phyloP scores from a whole-genome alignment of 441 rosid species.

The Brassica hybrid region DNA sequence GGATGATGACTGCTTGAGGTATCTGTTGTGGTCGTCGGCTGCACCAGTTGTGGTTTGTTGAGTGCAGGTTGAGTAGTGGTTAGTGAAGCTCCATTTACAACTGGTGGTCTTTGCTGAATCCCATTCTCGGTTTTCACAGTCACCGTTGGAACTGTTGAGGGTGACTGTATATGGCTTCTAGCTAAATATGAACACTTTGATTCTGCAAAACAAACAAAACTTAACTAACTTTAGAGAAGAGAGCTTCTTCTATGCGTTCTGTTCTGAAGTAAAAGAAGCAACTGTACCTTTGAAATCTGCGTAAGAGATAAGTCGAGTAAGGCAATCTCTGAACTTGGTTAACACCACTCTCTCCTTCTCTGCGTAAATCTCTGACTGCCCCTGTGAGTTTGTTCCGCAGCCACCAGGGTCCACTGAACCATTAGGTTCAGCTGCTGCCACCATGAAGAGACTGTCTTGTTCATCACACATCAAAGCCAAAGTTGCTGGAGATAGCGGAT shows the following conservation, averaged over 20 bases:
- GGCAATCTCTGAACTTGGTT: constrained; percentile 85
- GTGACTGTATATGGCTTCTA: constrained; percentile 61
- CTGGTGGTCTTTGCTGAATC: constrained; percentile 46
- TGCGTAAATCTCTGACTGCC: constrained; percentile 65
- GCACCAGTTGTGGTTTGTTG: no score
- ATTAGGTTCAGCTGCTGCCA: constrained; percentile 69
- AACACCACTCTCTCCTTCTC: constrained; percentile 89
- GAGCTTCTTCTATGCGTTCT: not conserved
- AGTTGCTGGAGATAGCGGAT: constrained; percentile 97
- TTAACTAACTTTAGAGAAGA: constrained; percentile 16
- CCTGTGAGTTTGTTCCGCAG: constrained; percentile 59
- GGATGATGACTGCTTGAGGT: constrained; percentile 37
- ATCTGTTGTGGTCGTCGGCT: constrained; percentile 28
- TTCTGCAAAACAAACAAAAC: constrained; percentile 51
- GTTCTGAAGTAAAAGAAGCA: constrained; percentile 9
- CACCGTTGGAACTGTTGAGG: constrained; percentile 7
- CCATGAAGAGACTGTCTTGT: constrained; percentile 52
- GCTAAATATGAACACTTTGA: constrained; percentile 66
- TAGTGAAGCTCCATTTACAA: constrained; percentile 52
- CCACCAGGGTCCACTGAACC: no score
- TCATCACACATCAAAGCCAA: constrained; percentile 91
- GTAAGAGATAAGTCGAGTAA: constrained; percentile 78
- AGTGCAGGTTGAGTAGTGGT: no score
- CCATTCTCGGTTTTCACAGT: constrained; percentile 53
- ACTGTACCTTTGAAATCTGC: constrained; percentile 87